Evolutionary conservation across 2,329 filamentous ascomycete genomes (phyloP), one percentile per base, ranked within the genome.

Genomic region (Trichoderma koningiopsis): DNA sequence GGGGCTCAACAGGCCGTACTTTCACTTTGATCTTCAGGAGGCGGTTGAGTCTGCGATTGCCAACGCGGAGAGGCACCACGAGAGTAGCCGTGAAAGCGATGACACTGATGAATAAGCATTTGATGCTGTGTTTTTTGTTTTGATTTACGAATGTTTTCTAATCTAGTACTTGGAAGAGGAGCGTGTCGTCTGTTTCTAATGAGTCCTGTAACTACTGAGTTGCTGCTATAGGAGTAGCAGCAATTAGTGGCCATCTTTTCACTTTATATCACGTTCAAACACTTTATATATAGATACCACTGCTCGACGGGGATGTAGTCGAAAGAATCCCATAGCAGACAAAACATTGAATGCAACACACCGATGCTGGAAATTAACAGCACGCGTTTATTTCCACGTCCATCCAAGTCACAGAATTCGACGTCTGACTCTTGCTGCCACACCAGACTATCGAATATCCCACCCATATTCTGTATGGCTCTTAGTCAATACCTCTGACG

Each of bases 1-100:
- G 66, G 83, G 82, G 2, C 77, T 84, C 66, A 85, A 86, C 76
- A 76, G 83, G 72, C 85, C 85, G 6, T 85, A 81, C 75, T 86
- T 86, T 76, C 84, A 86, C 69, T 80, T 85, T 33, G 84, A 86
- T 72, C 73, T 86, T 47, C 80, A 83, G 31, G 83, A 83, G 69
- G 83, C 83, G 4, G 78, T 85, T 7, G 83, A 85, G 74, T 81
- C 81, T 33, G 80, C 82, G 3, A 76, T 83, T 47, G 70, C 76
- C 4, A 80, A 81, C 49, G 77, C 80, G 0, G 75, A 78, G 71
- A 66, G 69, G 43, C 65, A 71, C 29, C 13, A 52, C 35, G 63
- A 56, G 49, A 24, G 57, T 11, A 27, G 58, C 22, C 14, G 27
- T 40, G 53, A 19, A 2, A n/a, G 16, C 7, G 40, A 43, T 43